Evolutionary conservation across 2,329 filamentous ascomycete genomes (phyloP), one percentile per base, ranked within the genome.

Genomic region (Metarhizium humberi): DNA sequence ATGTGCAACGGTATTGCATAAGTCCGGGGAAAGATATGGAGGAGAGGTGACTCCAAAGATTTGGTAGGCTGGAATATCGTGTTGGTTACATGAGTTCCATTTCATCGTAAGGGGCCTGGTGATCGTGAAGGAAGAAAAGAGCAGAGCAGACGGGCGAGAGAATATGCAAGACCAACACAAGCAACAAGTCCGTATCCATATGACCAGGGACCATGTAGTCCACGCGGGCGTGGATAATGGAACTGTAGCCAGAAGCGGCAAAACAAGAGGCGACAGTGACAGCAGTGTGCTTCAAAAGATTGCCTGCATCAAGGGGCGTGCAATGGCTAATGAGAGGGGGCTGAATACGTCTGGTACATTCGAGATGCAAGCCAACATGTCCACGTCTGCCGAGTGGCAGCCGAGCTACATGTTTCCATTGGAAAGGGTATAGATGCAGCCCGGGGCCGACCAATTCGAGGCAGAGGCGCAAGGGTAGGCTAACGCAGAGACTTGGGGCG

Each of bases 61-160:
- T 54, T 59, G 58, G 64, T 60, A 60, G 60, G 52, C 62, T 34
- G 51, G 40, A 47, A 46, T 58, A 60, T 59, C 49, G 55, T 53
- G 51, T 57, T 51, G 58, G 59, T 61, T 66, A 65, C 61, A 64
- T 65, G 63, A 64, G 66, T 60, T 58, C 53, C 58, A 60, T 60
- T 64, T 60, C 61, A 60, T 50, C 48, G 43, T 50, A 14, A 46
- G 42, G 6, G 47, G 34, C 30, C 10, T 32, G 20, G 52, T 32
- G 51, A 20, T 38, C 20, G 47, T 51, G 34, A 53, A 38, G 25
- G 36, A 29, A 52, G 46, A 16, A n/a, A 16, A 38, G 45, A 48
- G 14, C 45, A 42, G 13, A 11, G 18, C 4, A 6, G 32, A 53
- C 16, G 48, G 32, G 16, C 40, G 38, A 20, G 25, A 20, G 52